Evolutionary conservation across 2,329 filamentous ascomycete genomes (phyloP), one percentile per base, ranked within the genome.

Genomic region (Aspergillus spinulosporus): DNA sequence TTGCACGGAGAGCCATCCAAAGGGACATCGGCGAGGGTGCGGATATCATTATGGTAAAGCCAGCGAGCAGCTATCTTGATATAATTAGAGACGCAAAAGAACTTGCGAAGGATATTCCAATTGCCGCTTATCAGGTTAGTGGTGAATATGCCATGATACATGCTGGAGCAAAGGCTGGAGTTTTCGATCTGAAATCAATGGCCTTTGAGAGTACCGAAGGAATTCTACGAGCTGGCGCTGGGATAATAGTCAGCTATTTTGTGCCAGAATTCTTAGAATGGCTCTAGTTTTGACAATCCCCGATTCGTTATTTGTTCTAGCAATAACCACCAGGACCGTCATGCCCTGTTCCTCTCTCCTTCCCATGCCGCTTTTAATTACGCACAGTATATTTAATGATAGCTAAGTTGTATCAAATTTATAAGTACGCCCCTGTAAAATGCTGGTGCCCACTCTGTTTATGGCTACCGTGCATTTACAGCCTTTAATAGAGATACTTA

Each of bases 31-130:
- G 82, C 62, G 94, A 99, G 76, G 94, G 94, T 28, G 94, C 94
- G 15, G 94, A 99, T 69, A 91, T 97, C 64, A 96, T 99, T 76
- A 97, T 99, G 93, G 94, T 99, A 60, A 99, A 99, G 82, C 94
- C 94, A 1, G 93, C 94, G 7, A 21, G 21, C 21, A 21, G 21
- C 21, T 99, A 96, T 73, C 82, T 97, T 44, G 94, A 99, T 75
- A 96, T 99, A 67, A 97, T 99, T 73, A 91, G 90, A 64, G 94
- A 99, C 70, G 94, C 94, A 51, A 97, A 97, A 80, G 91, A 97
- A 53, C 83, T 97, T 52, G 93, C 90, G 57, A 88, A 87, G 71
- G 92, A 97, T 73, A 82, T 97, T 74, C 94, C 94, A 1, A 83
- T 99, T 36, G 93, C 93, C 1, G 93, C 94, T 21, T 99, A 97